Evolutionary conservation across 805 yeast genomes (phyloP).

Genomic region (Peterozyma toletana): DNA sequence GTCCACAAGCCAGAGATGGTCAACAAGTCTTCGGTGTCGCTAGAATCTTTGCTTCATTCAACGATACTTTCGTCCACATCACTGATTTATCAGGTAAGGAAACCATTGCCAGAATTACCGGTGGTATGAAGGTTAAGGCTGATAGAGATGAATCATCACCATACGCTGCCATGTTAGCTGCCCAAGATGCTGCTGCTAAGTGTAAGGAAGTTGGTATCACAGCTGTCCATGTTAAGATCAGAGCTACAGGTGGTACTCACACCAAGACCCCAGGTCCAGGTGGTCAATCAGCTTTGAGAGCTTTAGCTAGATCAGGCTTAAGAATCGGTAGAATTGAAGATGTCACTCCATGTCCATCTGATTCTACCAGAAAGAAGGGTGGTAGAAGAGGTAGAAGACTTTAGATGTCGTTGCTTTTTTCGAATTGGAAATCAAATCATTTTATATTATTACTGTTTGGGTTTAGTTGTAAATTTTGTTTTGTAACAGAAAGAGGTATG

Average conservation of each 20-base stretch:
- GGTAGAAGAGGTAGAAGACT: conserved; percentile 99
- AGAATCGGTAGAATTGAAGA: conserved; percentile 99
- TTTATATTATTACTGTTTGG: not conserved
- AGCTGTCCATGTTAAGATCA: conserved; percentile 98
- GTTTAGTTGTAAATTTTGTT: not conserved
- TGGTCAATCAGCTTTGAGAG: conserved; percentile 99
- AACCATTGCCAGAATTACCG: conserved; percentile 99
- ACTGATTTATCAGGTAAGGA: conserved; percentile 99
- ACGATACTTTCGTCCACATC: conserved; percentile 99
- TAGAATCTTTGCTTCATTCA: conserved; percentile 98
- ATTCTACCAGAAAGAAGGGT: conserved; percentile 99
- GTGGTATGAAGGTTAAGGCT: conserved; percentile 99
- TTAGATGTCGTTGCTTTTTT: conserved; percentile 2
- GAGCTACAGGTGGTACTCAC: conserved; percentile 99
- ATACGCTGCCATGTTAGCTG: conserved; percentile 99
- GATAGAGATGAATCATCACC: conserved; percentile 99
- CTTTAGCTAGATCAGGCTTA: conserved; percentile 99
- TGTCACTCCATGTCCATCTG: conserved; percentile 99
- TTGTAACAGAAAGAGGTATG: not conserved
- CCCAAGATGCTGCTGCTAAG: conserved; percentile 98
- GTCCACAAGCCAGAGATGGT: conserved; percentile 91
- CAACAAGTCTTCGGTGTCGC: conserved; percentile 99
- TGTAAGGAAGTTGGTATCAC: conserved; percentile 99
- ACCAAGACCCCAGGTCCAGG: conserved; percentile 99
- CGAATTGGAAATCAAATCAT: not conserved